Base-by-base conservation (phyloP, 179 eudicot species). In the Spinacia oleracea region DNA sequence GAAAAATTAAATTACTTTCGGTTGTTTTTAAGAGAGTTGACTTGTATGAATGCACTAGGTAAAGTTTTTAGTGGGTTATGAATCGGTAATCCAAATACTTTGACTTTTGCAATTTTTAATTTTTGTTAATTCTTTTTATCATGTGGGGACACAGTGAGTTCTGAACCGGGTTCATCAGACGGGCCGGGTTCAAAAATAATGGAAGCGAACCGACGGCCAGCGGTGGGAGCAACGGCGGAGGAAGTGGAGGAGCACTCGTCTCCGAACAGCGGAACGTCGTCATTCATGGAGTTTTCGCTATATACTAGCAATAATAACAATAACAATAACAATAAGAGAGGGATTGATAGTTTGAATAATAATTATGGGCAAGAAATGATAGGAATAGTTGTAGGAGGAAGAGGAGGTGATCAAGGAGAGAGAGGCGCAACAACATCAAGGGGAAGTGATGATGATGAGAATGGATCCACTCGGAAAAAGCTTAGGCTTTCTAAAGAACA, bases 401-500 rank as follows among this genome's bases (percentile, higher is more conserved):
- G 58, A 6, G 88, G 84, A 43, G 83, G 82, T 70, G 78, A 32
- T 78, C 72, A 79, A 75, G 42, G 87, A 80, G 75, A 72, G 81
- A 62, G 85, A 64, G 64, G 40, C 0, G 40, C 75, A 78, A 78
- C 87, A 8, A 78, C 86, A 0, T 88, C 90, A 6, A 79, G 95
- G 31, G 91, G 87, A 5, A 88, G 90, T 83, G 97, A 93, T 83
- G 94, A 93, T 46, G 98, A 93, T 18, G 92, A 91, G 25, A 88
- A 87, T 85, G 89, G 89, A 9, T 78, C 83, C 32, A 71, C 87
- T 11, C 67, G 94, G 75, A 93, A 93, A 81, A 92, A 93, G 66
- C 91, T 92, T 21, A 83, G 97, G 68, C 85, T 93, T 8, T 90
- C 98, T 14, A 93, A 93, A 72, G 90, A 91, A 79, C 98, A 93